Conservation (phyloP, 1,284 basidiomycete species). For the Flammula alnicola region DNA sequence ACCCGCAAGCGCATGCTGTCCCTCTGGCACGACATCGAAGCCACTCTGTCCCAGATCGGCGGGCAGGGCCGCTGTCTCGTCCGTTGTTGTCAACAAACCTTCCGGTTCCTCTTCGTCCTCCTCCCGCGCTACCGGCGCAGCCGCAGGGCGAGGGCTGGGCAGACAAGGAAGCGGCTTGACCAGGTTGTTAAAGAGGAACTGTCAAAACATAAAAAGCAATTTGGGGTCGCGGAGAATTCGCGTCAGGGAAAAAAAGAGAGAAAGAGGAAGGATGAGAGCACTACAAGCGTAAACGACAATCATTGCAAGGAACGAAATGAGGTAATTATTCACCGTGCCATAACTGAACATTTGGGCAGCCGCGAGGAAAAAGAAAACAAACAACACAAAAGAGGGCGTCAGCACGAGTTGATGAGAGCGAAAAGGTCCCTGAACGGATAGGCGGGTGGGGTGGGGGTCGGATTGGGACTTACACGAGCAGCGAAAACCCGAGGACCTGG, state of each 20-base stretch:
- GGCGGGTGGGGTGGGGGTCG: not conserved
- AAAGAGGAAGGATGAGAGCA: conserved; percentile 7
- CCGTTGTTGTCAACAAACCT: conserved; percentile 50
- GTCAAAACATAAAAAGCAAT: not conserved
- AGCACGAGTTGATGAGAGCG: too few species aligned
- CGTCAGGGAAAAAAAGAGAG: conserved; percentile 9
- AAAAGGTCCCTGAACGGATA: too few species aligned
- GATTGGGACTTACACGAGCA: conserved; percentile 79
- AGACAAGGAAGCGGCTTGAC: conserved; percentile 67
- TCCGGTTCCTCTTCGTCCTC: conserved; percentile 56
- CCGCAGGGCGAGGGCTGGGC: conserved; percentile 30
- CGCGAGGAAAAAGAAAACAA: conserved; percentile 15
- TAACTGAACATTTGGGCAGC: conserved; percentile 50
- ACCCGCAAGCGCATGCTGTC: conserved; percentile 40
- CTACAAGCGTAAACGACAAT: conserved; percentile 11
- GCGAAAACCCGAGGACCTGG: conserved; percentile 87
- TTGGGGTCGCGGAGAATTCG: too few species aligned
- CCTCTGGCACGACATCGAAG: conserved; percentile 69
- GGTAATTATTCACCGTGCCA: conserved; percentile 53
- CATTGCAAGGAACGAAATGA: conserved; percentile 16
- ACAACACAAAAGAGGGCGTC: conserved; percentile 9
- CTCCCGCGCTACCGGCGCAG: conserved; percentile 24
- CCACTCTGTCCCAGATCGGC: conserved; percentile 73
- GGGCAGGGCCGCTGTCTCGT: conserved; percentile 78
- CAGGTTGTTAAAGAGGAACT: conserved; percentile 83